These are phyloP conservation scores for Yarrowia keelungensis DNA, from an alignment of 805 yeast genomes.

Conservation along the genomic window DNA sequence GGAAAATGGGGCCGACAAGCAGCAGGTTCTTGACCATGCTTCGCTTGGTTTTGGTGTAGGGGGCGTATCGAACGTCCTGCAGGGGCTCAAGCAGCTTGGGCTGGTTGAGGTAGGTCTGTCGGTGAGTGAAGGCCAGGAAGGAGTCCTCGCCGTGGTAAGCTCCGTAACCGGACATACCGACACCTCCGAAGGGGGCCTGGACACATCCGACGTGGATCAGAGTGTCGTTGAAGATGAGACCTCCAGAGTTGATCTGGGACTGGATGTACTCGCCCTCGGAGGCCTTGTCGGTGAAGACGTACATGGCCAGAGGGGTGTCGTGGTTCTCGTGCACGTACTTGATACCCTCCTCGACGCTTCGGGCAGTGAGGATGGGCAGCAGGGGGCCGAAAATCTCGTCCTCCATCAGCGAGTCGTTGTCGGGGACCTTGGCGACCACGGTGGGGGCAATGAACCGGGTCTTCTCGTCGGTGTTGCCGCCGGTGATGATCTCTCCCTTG, in stretches of 20 bases:
- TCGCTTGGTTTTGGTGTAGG: slow-evolving; percentile 54
- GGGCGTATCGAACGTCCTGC: slow-evolving; percentile 68
- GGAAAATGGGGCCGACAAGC: slow-evolving; percentile 35
- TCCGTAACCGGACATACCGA: slow-evolving; percentile 83
- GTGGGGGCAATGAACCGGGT: slow-evolving; percentile 73
- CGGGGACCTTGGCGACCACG: slow-evolving; percentile 63
- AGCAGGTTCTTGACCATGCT: slow-evolving; percentile 29
- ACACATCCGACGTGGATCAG: slow-evolving; percentile 70
- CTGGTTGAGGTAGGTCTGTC: slow-evolving; percentile 69
- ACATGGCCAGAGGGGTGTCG: slow-evolving; percentile 82
- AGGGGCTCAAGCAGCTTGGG: slow-evolving; percentile 67
- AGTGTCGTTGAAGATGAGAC: slow-evolving; percentile 70
- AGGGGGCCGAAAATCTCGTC: slow-evolving; percentile 85
- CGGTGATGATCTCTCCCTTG: slow-evolving; percentile 47
- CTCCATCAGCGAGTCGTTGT: slow-evolving; percentile 74
- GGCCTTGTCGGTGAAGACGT: slow-evolving; percentile 63
- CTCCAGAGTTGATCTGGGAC: slow-evolving; percentile 71
- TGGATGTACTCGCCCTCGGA: slow-evolving; percentile 59
- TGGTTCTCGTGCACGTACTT: slow-evolving; percentile 54
- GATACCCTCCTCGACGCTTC: slow-evolving; percentile 45
- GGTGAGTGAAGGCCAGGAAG: slow-evolving; percentile 72
- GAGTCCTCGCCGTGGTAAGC: slow-evolving; percentile 78
- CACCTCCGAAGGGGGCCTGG: slow-evolving; percentile 87
- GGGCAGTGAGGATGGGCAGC: slow-evolving; percentile 71
- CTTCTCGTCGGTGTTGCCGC: slow-evolving; percentile 47